These are phyloP conservation scores for Ephemerocybe angulata DNA, from an alignment of 768 basidiomycete genomes.

Conservation along the genomic window DNA sequence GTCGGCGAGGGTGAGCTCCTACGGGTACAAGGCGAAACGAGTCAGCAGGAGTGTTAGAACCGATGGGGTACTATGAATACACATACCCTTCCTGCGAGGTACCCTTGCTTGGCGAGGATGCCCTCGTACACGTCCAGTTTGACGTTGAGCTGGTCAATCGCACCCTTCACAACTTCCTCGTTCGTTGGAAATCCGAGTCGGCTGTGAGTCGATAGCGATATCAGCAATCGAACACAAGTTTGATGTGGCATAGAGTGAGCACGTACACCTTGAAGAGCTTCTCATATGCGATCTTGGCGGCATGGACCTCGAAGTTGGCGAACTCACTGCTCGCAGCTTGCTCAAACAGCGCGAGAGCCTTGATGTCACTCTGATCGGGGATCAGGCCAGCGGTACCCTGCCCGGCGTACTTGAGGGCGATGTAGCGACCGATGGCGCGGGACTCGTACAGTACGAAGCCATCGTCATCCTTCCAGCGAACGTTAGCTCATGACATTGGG, in stretches of 20 bases:
- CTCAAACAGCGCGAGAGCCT: slow-evolving; percentile 40
- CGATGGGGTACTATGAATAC: too few species aligned
- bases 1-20: too few species aligned
- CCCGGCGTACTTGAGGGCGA: too few species aligned
- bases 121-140: slow-evolving; percentile 51
- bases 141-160: too few species aligned
- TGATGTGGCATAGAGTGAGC: neutral
- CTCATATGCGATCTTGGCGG: slow-evolving; percentile 39
- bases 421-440: too few species aligned
- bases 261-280: slow-evolving; percentile 50
- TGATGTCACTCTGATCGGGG: slow-evolving; percentile 32
- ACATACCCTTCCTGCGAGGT: slow-evolving; percentile 53
- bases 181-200: slow-evolving; percentile 14
- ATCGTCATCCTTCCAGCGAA: too few species aligned
- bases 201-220: neutral
- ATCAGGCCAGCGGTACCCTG: slow-evolving; percentile 49
- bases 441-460: slow-evolving; percentile 63
- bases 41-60: neutral
- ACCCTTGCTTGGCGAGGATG: slow-evolving; percentile 53
- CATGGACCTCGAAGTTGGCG: slow-evolving; percentile 46
- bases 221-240: too few species aligned
- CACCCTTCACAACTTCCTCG: slow-evolving; percentile 11
- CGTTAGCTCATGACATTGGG: too few species aligned
- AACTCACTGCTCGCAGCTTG: slow-evolving; percentile 50
- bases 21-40: neutral